Percentiles rank a stretch among this genome's conserved stretches.
Evolutionary conservation across 805 yeast species (phyloP).

Genomic region (Candida germanica): DNA sequence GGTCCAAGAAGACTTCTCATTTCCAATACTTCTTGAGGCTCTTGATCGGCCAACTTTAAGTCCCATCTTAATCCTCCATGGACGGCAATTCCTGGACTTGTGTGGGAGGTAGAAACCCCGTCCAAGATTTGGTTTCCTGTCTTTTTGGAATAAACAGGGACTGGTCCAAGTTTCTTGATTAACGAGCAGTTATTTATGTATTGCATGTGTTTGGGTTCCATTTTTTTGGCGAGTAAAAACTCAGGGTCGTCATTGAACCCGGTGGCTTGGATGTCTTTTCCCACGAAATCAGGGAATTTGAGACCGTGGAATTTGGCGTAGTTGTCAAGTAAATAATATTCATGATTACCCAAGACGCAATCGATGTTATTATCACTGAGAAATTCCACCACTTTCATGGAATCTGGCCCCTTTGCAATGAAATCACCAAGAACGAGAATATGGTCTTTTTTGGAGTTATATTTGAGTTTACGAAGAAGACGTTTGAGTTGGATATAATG

Average conservation of each 20-base stretch:
- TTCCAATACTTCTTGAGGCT: slow-evolving; percentile 60
- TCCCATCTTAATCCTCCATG: slow-evolving; percentile 85
- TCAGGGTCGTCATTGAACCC: slow-evolving; percentile 36
- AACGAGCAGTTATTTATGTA: slow-evolving; percentile 64
- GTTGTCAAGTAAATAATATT: slow-evolving; percentile 61
- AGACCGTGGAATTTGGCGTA: slow-evolving; percentile 61
- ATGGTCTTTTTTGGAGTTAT: slow-evolving; percentile 49
- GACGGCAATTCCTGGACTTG: slow-evolving; percentile 51
- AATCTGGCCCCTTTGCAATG: slow-evolving; percentile 78
- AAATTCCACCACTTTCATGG: slow-evolving; percentile 63
- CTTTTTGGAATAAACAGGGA: slow-evolving; percentile 39
- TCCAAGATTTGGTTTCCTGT: slow-evolving; percentile 26
- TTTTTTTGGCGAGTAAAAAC: slow-evolving; percentile 46
- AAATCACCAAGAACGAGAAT: slow-evolving; percentile 81
- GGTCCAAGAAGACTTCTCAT: slow-evolving; percentile 71
- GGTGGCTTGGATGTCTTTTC: slow-evolving; percentile 8
- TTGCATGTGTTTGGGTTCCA: slow-evolving; percentile 58
- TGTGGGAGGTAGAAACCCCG: slow-evolving; percentile 5
- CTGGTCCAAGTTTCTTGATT: slow-evolving; percentile 58
- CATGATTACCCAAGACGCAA: slow-evolving; percentile 90
- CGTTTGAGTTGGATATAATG: slow-evolving; percentile 52
- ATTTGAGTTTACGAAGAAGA: slow-evolving; percentile 50
- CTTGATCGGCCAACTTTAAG: slow-evolving; percentile 51
- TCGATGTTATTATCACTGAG: slow-evolving; percentile 56
- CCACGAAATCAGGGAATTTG: slow-evolving; percentile 26